Percentiles rank a stretch among this genome's conserved stretches.
phyloP scores from a whole-genome alignment of 352 stramenopile species.

The Saprolegnia diclina region DNA sequence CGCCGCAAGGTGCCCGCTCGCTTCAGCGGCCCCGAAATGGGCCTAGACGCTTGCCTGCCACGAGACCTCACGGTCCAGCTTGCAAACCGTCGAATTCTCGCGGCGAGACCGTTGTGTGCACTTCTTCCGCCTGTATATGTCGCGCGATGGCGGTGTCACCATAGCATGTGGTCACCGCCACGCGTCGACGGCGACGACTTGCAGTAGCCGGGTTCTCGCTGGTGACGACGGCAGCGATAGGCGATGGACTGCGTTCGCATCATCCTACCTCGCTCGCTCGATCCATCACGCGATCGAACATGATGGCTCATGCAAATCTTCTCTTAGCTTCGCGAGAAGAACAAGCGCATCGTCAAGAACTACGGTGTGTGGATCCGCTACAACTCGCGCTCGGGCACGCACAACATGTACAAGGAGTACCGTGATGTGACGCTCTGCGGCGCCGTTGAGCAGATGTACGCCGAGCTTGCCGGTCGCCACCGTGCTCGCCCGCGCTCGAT shows the following conservation, averaged over 20 bases:
- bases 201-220: neutral
- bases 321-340: constrained; percentile 95
- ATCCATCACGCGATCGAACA: neutral
- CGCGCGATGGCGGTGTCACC: too few species aligned
- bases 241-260: neutral
- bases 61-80: constrained; percentile 81
- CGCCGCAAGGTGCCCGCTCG: too few species aligned
- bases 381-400: constrained; percentile 98
- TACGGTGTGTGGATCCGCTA: constrained; percentile 99
- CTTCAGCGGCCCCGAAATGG: constrained; percentile 52
- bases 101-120: constrained; percentile 13
- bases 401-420: constrained; percentile 99
- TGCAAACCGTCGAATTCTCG: constrained; percentile 66
- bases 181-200: neutral
- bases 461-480: constrained; percentile 98
- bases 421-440: constrained; percentile 96
- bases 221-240: neutral
- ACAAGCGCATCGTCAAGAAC: constrained; percentile 97
- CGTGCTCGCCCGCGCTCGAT: constrained; percentile 95
- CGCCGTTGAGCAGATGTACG: constrained; percentile 98
- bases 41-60: constrained; percentile 73
- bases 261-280: too few species aligned
- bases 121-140: too few species aligned
- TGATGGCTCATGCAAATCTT: constrained; percentile 25
- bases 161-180: neutral